Conservation (phyloP, 2,329 filamentous ascomycete species). For the Beauveria brongniartii region DNA sequence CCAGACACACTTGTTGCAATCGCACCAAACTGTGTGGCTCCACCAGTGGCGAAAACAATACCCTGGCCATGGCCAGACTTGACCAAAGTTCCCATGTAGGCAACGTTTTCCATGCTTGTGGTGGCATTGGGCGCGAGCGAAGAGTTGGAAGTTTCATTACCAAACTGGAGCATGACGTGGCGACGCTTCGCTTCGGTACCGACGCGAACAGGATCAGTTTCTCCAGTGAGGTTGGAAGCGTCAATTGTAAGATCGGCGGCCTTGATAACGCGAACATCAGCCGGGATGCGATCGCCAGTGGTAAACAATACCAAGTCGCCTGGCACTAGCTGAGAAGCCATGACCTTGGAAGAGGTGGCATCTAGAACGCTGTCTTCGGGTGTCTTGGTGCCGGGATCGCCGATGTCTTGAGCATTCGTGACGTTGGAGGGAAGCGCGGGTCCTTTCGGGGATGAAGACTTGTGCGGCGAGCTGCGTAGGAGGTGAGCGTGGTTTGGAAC, state of each 20-base stretch:
- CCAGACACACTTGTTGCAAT: slow-evolving; percentile 91
- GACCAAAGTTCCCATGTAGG: slow-evolving; percentile 95
- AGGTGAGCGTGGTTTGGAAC: slow-evolving; percentile 94
- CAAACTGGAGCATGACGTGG: slow-evolving; percentile 15
- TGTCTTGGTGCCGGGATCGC: slow-evolving; percentile 41
- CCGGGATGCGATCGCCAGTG: slow-evolving; percentile 91
- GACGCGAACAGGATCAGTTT: slow-evolving; percentile 88
- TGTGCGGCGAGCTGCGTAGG: slow-evolving; percentile 54
- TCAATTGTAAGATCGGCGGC: slow-evolving; percentile 88
- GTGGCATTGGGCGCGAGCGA: background rate
- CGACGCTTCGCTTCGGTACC: slow-evolving; percentile 49
- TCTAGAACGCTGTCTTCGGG: slow-evolving; percentile 58
- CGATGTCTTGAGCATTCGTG: slow-evolving; percentile 34
- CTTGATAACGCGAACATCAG: slow-evolving; percentile 88
- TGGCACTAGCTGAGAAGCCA: slow-evolving; percentile 78
- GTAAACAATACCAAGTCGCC: slow-evolving; percentile 91
- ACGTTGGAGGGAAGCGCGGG: slow-evolving; percentile 41
- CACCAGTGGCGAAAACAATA: slow-evolving; percentile 93
- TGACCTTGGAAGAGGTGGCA: slow-evolving; percentile 72
- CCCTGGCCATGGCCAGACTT: slow-evolving; percentile 93
- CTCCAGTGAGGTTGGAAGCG: slow-evolving; percentile 91
- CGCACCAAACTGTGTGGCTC: slow-evolving; percentile 88
- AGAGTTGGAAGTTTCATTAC: background rate
- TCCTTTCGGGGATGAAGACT: slow-evolving; percentile 25
- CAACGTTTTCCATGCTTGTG: slow-evolving; percentile 72